Conservation (phyloP, 257 asterid genomes). For the Petunia axillaris region DNA sequence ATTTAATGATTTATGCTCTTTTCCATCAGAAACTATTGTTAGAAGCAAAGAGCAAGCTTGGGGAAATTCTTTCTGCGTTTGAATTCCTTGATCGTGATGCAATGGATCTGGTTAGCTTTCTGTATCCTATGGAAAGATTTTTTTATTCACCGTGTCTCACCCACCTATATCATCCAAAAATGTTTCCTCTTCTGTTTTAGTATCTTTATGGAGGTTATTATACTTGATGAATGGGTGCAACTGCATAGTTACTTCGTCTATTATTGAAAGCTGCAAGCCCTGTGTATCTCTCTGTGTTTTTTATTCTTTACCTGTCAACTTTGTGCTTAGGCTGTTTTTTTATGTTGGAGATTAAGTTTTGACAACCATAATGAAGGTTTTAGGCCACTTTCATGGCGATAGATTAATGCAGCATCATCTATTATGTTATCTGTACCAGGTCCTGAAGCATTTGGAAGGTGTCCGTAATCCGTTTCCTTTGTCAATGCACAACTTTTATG, state of each 20-base stretch:
- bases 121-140: neutral
- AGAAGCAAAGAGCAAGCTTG: constrained; percentile 89
- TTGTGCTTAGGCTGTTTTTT: constrained; percentile 5
- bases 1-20: constrained; percentile 30
- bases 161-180: constrained; percentile 1
- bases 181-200: constrained; percentile 12
- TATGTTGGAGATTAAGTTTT: neutral
- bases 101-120: constrained; percentile 79
- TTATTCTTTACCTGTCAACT: constrained; percentile 15
- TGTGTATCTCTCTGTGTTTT: neutral
- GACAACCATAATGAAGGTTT: neutral
- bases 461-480: constrained; percentile 95
- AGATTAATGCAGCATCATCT: constrained; percentile 17
- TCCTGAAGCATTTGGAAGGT: constrained; percentile 85
- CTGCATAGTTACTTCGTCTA: neutral
- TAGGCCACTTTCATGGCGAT: constrained; percentile 3
- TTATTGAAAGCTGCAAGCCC: neutral
- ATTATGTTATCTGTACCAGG: constrained; percentile 54
- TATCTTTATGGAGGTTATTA: neutral
- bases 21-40: constrained; percentile 63
- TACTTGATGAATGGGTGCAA: neutral
- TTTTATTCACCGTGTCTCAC: constrained; percentile 17
- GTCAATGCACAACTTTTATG: constrained; percentile 75
- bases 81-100: constrained; percentile 86
- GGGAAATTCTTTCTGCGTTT: constrained; percentile 97